phyloP scores from a whole-genome alignment of 305 asterid species.

The Fraxinus ornus region DNA sequence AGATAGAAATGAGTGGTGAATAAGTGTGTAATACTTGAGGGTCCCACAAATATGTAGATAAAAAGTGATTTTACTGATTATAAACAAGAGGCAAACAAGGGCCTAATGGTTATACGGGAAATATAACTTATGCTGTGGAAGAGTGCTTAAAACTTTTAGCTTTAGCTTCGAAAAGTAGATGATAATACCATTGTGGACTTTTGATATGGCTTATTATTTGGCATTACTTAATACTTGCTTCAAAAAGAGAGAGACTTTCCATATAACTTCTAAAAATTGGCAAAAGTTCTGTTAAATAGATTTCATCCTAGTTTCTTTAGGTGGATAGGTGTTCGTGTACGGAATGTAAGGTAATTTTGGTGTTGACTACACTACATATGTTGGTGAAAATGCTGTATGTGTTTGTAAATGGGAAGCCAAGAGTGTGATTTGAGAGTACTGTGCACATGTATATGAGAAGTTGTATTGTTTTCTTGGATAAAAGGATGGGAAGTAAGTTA shows the following conservation, averaged over 20 bases:
- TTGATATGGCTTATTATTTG: neutral
- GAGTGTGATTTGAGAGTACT: slow-evolving; percentile 1
- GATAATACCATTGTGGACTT: neutral
- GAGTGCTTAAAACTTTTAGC: neutral
- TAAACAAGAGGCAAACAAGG: neutral
- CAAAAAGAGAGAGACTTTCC: neutral
- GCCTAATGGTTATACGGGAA: neutral
- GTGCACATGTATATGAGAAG: neutral
- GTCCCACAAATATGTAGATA: neutral
- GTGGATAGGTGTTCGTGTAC: neutral
- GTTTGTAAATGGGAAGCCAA: neutral
- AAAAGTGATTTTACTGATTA: neutral
- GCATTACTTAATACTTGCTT: neutral
- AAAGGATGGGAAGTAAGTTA: neutral
- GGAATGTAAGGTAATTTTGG: neutral
- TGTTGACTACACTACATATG: neutral
- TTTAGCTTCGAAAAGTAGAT: neutral
- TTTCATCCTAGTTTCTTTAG: neutral
- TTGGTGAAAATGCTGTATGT: neutral
- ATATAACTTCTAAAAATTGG: neutral
- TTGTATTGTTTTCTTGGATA: neutral
- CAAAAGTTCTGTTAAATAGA: neutral
- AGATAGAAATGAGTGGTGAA: neutral
- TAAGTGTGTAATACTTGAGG: neutral
- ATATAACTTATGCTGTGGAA: neutral